Conservation (phyloP, 2,329 filamentous ascomycete genomes). For the Cladosporium austrohemisphaericum region DNA sequence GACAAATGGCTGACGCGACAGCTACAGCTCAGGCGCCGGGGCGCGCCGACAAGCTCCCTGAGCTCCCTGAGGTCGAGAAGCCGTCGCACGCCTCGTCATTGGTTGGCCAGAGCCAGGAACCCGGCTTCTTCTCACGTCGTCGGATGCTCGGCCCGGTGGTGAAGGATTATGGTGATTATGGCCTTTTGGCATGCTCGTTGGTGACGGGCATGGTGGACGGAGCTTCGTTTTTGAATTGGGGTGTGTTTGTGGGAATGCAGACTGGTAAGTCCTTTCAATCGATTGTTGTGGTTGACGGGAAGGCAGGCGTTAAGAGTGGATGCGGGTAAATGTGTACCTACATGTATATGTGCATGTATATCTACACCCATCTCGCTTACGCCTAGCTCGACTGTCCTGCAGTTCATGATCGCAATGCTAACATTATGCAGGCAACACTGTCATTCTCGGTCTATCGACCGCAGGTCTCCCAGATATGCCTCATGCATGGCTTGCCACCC, state of each 20-base stretch:
- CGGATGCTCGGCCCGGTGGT: conserved; percentile 29
- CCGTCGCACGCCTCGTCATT: conserved; percentile 9
- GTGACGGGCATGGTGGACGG: conserved; percentile 48
- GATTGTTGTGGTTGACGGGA: not conserved
- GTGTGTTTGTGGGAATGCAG: conserved; percentile 52
- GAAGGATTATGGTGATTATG: conserved; percentile 30
- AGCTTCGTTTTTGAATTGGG: conserved; percentile 47
- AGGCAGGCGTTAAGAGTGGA: not conserved
- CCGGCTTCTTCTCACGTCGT: conserved; percentile 25
- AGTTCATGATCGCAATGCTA: not conserved
- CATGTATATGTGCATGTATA: not conserved
- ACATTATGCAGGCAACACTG: conserved; percentile 52
- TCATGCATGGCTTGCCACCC: conserved; percentile 52
- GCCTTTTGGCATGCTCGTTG: conserved; percentile 42
- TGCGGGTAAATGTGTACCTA: not conserved
- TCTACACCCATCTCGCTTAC: not conserved
- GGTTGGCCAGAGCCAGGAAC: not conserved
- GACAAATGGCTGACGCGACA: conserved; percentile 2
- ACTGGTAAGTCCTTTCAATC: conserved; percentile 38
- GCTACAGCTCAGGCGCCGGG: not conserved
- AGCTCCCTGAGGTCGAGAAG: not conserved
- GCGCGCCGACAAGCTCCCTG: conserved; percentile 1
- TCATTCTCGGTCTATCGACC: conserved; percentile 59
- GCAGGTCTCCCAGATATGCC: conserved; percentile 51
- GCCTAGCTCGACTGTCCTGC: not conserved